Percentiles rank a stretch among this genome's conserved stretches.
phyloP scores from a whole-genome alignment of 192 early-diverging fungal genomes.

The Coemansia sp. region DNA sequence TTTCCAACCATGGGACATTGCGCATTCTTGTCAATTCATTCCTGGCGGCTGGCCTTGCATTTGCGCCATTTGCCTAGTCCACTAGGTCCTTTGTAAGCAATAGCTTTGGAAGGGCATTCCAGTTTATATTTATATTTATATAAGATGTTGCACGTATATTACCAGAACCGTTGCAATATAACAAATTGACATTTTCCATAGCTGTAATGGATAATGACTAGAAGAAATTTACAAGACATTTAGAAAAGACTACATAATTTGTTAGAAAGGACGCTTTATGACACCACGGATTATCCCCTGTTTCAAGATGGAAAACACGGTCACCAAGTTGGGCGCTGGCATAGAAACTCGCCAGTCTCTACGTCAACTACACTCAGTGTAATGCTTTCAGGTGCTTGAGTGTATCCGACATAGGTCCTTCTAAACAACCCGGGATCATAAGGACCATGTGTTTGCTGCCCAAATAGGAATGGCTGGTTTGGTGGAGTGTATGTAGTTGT shows the following conservation, averaged over 20 bases:
- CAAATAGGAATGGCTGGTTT: not conserved
- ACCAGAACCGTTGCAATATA: not conserved
- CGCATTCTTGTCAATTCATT: not conserved
- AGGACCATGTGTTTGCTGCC: not conserved
- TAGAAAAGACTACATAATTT: not conserved
- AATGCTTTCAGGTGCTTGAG: conserved; percentile 28
- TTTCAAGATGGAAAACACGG: not conserved
- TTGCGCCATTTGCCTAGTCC: conserved; percentile 3
- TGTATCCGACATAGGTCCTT: conserved; percentile 33
- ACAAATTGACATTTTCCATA: no score
- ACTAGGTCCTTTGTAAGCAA: not conserved
- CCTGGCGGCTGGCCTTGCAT: not conserved
- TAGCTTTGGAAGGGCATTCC: not conserved
- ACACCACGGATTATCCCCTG: not conserved
- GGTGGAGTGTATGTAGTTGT: conserved; percentile 21
- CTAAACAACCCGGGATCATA: conserved; percentile 11
- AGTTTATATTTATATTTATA: not conserved
- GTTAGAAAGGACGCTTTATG: not conserved
- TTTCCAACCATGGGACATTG: not conserved
- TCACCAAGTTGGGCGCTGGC: conserved; percentile 20
- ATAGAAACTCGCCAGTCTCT: conserved; percentile 45
- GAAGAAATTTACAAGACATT: not conserved
- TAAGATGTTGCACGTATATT: not conserved
- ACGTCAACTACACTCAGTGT: conserved; percentile 30
- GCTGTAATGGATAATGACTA: no score